phyloP scores from a whole-genome alignment of 2,329 filamentous ascomycete species.

The Paramyrothecium roridum region DNA sequence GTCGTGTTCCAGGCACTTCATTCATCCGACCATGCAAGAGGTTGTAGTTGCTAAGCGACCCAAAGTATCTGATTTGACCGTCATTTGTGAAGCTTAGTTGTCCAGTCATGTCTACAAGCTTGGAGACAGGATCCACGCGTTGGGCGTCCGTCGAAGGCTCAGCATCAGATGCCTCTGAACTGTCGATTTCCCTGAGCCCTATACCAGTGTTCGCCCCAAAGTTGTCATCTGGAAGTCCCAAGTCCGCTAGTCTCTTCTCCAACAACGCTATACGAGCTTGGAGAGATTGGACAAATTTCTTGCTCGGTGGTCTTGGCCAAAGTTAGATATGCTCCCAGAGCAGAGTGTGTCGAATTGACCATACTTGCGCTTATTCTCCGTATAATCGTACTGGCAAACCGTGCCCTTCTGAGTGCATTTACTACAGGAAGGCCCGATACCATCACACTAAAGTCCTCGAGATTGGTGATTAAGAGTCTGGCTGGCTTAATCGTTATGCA shows the following conservation, averaged over 20 bases:
- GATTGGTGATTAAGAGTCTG: no score
- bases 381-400: neutral
- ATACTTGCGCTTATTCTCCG: neutral
- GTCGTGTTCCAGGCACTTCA: slow-evolving; percentile 4
- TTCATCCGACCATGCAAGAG: slow-evolving; percentile 4
- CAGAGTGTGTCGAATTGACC: neutral
- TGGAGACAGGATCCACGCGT: slow-evolving; percentile 8
- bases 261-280: slow-evolving; percentile 12
- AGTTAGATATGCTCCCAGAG: neutral
- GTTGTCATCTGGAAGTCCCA: neutral
- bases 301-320: slow-evolving; percentile 15
- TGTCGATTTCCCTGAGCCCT: neutral
- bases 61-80: slow-evolving; percentile 19
- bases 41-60: slow-evolving; percentile 17
- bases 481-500: neutral
- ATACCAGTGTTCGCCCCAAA: neutral
- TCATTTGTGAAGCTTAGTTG: slow-evolving; percentile 11
- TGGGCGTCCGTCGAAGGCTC: neutral
- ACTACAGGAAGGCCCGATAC: neutral
- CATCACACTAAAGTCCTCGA: neutral
- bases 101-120: slow-evolving; percentile 11
- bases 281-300: slow-evolving; percentile 17
- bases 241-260: slow-evolving; percentile 10
- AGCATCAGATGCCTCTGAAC: neutral
- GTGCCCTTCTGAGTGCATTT: neutral